Evolutionary conservation across 2,329 filamentous ascomycete genomes (phyloP), one percentile per base, ranked within the genome.

Genomic region (Alternaria panax): DNA sequence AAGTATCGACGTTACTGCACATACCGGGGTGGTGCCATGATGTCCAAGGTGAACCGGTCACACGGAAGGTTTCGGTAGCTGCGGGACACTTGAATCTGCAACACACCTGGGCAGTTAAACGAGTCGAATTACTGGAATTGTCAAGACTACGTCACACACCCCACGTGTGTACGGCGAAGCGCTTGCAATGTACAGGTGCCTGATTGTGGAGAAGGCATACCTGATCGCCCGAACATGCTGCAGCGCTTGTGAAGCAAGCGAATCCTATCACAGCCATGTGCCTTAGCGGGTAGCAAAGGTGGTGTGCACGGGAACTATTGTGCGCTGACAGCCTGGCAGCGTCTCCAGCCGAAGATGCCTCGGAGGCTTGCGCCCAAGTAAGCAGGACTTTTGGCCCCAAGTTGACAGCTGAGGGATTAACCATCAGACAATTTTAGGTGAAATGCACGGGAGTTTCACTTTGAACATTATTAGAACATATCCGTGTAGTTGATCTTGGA

Each of bases 41-140:
- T 27, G 12, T 51, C 50, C 38, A 59, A 53, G 30, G 54, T 48
- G 46, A 53, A 57, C 57, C 60, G 58, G 63, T 67, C 58, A 67
- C 55, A 60, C 62, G 64, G 59, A 63, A 59, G 52, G 57, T 59
- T 57, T 59, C 53, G 59, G 59, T 57, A 48, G 50, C 57, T 56
- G 60, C 58, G 57, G 60, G 58, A 53, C 55, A 56, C 40, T 32
- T 40, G 54, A 52, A 48, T 43, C 51, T 51, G 63, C 58, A 57
- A 47, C 45, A 34, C 45, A n/a, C n/a, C n/a, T n/a, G n/a, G n/a
- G n/a, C n/a, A 24, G 30, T 32, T 36, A 25, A 34, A 36, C 45
- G 45, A 42, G 40, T 45, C 28, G 22, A 20, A 40, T 51, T 64
- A 57, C 58, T 62, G 54, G 53, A 59, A 45, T 36, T 45, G 51